Evolutionary conservation across 306 rosid genomes (phyloP).

Genomic region (Acacia confusa): DNA sequence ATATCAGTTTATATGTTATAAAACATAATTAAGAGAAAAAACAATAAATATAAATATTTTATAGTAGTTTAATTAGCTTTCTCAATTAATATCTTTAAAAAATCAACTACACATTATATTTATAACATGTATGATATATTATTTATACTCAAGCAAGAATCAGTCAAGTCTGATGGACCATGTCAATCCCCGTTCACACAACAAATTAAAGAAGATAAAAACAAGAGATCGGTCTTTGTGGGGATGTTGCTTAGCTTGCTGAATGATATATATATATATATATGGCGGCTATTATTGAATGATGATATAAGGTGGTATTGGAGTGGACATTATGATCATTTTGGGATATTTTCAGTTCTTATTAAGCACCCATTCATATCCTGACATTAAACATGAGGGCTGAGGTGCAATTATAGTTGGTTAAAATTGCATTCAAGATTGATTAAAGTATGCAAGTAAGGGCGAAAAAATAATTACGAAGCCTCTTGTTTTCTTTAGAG

Average conservation of each 20-base stretch:
- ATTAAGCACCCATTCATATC: neutral
- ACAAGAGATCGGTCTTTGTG: slow-evolving; percentile 12
- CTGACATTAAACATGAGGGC: neutral
- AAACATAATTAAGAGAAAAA: too few species aligned
- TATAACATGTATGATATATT: too few species aligned
- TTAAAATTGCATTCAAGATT: too few species aligned
- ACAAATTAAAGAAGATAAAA: neutral
- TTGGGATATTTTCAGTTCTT: neutral
- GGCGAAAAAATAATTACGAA: neutral
- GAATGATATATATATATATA: neutral
- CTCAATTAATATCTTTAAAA: too few species aligned
- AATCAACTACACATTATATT: too few species aligned
- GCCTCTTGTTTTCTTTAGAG: neutral
- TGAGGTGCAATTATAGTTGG: too few species aligned
- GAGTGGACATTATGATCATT: neutral
- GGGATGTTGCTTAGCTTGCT: slow-evolving; percentile 24
- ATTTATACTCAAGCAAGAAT: neutral
- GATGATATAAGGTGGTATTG: neutral
- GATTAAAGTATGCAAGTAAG: neutral
- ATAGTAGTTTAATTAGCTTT: too few species aligned
- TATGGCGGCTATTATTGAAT: neutral
- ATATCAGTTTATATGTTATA: too few species aligned
- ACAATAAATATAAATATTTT: too few species aligned
- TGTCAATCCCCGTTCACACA: slow-evolving; percentile 31
- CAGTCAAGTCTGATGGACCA: slow-evolving; percentile 23